Conservation (phyloP, 345 rosid genomes). For the Clausena lansium region DNA sequence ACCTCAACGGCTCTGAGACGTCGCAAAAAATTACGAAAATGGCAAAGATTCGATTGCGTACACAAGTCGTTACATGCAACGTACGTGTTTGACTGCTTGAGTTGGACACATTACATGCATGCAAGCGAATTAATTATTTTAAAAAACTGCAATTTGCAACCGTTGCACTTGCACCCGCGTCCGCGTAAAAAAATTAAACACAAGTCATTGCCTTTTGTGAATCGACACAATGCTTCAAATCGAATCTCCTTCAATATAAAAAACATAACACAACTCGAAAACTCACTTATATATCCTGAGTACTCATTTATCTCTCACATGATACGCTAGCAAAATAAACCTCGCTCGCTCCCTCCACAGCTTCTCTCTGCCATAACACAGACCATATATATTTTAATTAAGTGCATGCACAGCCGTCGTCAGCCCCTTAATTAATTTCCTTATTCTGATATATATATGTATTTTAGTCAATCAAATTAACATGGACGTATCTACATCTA, state of each 20-base stretch:
- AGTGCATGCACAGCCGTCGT: neutral
- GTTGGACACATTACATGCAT: neutral
- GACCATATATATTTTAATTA: neutral
- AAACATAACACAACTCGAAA: neutral
- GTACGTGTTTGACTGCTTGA: too few species aligned
- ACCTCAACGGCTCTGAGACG: too few species aligned
- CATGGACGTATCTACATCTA: neutral
- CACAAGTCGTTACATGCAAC: neutral
- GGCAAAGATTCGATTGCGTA: neutral
- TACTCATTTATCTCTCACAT: too few species aligned
- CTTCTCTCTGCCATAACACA: neutral
- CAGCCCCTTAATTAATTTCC: too few species aligned
- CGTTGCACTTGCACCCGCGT: constrained; percentile 10
- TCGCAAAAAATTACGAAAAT: neutral
- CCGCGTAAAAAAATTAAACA: neutral
- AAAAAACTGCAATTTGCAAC: neutral
- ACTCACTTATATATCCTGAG: too few species aligned
- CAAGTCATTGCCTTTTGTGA: neutral
- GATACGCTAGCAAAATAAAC: too few species aligned
- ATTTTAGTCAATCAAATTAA: neutral
- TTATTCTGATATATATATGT: too few species aligned
- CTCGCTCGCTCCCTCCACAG: too few species aligned
- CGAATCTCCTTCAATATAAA: neutral
- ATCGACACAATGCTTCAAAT: neutral
- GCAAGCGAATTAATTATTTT: neutral